Base-by-base conservation (phyloP, 306 rosid species). In the Pachyrhizus erosus region DNA sequence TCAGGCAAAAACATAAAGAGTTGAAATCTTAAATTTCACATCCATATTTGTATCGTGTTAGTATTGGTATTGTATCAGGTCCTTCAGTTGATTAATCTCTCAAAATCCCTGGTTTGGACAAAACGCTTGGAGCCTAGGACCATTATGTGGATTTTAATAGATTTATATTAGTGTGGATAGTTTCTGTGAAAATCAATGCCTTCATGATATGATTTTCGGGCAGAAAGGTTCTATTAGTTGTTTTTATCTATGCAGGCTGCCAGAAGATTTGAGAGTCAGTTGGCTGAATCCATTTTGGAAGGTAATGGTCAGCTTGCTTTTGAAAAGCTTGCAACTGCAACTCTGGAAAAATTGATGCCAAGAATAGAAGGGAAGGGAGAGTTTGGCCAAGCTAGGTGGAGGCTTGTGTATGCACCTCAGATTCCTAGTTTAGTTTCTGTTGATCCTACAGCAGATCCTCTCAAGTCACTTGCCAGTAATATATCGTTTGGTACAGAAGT, bases 281-380 rank as follows among this genome's bases (percentile, higher is more conserved):
- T 94, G 89, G 93, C 98, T 5, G 93, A 91, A 87, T 94, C 98
- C 82, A 92, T 94, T 61, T 86, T 94, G 85, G 93, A 91, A 91
- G 84, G 92, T 40, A 86, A 90, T 80, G 98, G 98, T 27, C 98
- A 94, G 87, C 90, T 94, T 42, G 98, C 97, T 31, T 88, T 92
- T 83, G 89, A 94, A 84, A 92, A 91, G 84, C 97, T 92, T 81
- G 97, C 97, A 27, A 90, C 98, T 69, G 94, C 97, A 72, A 94
- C 98, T 37, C 92, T 94, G 13, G 97, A 91, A 90, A 94, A 90
- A 67, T 87, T 94, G 74, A 94, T 94, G 98, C 98, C 98, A 33
- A 90, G 98, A 84, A 94, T 94, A 42, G 98, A 94, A 92, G 98
- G 98, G 29, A 92, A 94, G 84, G 97, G 98, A 54, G 97, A 91